Evolutionary conservation across 2,329 filamentous ascomycete genomes (phyloP).

Genomic region (Fusarium citri): DNA sequence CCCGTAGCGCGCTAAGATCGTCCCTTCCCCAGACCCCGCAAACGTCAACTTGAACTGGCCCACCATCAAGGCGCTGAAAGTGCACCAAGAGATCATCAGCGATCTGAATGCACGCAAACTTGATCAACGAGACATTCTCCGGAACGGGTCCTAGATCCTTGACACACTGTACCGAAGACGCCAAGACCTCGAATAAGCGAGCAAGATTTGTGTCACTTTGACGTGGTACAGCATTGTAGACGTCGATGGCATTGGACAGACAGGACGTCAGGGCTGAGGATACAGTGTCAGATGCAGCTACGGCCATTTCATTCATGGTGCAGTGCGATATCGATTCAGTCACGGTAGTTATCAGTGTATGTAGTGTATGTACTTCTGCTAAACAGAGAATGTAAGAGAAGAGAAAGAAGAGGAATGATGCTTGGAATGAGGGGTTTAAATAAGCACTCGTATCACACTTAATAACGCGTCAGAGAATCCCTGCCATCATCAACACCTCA

Average conservation of each 20-base stretch:
- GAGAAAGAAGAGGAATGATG: neutral
- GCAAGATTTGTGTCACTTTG: constrained; percentile 12
- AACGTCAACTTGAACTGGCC: constrained; percentile 25
- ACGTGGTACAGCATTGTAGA: constrained; percentile 13
- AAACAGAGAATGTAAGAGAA: neutral
- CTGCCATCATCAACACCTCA: constrained; percentile 14
- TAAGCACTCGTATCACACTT: constrained; percentile 18
- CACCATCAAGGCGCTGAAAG: constrained; percentile 23
- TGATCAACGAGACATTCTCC: constrained; percentile 3
- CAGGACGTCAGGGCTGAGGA: constrained; percentile 31
- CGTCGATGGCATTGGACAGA: constrained; percentile 29
- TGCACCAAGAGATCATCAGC: constrained; percentile 43
- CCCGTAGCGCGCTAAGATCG: constrained; percentile 33
- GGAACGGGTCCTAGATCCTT: neutral
- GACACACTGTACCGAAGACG: constrained; percentile 10
- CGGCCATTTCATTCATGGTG: constrained; percentile 50
- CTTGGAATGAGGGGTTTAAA: constrained; percentile 36
- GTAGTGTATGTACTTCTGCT: neutral
- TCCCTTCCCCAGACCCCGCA: constrained; percentile 34
- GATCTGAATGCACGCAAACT: constrained; percentile 42
- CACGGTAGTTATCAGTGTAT: neutral
- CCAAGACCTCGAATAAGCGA: constrained; percentile 8
- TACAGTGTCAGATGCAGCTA: constrained; percentile 17
- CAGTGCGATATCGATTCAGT: constrained; percentile 9
- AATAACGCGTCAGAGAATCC: constrained; percentile 22